Conservation (phyloP, 768 basidiomycete species). For the Kwoniella sp. region DNA sequence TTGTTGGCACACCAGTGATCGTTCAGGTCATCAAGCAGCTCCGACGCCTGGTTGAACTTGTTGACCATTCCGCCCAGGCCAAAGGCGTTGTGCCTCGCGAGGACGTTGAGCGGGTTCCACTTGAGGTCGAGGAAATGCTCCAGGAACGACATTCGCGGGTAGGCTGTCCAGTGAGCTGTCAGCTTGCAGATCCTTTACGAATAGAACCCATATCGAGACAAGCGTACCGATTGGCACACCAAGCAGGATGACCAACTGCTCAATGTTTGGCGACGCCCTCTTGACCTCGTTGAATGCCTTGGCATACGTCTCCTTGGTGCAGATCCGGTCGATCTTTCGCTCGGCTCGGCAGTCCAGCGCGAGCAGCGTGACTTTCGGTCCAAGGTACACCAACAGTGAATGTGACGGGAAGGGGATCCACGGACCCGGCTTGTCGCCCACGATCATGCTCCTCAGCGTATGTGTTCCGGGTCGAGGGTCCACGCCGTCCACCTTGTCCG, state of each 20-base stretch:
- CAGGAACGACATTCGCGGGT: slow-evolving; percentile 75
- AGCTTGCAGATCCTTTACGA: no score
- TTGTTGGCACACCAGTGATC: slow-evolving; percentile 84
- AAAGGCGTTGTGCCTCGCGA: slow-evolving; percentile 65
- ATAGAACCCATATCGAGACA: slow-evolving; percentile 37
- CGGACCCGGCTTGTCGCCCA: slow-evolving; percentile 65
- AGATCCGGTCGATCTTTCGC: slow-evolving; percentile 73
- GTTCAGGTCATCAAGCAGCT: slow-evolving; percentile 87
- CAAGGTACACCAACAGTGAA: slow-evolving; percentile 73
- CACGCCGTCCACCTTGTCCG: slow-evolving; percentile 69
- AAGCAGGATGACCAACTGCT: slow-evolving; percentile 78
- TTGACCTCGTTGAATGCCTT: slow-evolving; percentile 65
- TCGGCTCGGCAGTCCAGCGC: slow-evolving; percentile 65
- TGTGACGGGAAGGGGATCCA: slow-evolving; percentile 78
- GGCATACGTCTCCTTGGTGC: slow-evolving; percentile 67
- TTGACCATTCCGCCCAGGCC: slow-evolving; percentile 65
- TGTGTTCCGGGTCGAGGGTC: slow-evolving; percentile 62
- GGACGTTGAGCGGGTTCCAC: slow-evolving; percentile 73
- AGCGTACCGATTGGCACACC: slow-evolving; percentile 58
- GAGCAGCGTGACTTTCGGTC: slow-evolving; percentile 66
- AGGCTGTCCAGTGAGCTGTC: slow-evolving; percentile 57
- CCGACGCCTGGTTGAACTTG: slow-evolving; percentile 57
- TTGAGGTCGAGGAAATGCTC: slow-evolving; percentile 69
- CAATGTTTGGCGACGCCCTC: slow-evolving; percentile 56
- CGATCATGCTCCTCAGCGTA: slow-evolving; percentile 65